Evolutionary conservation across 2,329 filamentous ascomycete genomes (phyloP).

Genomic region (Fusarium torulosum): DNA sequence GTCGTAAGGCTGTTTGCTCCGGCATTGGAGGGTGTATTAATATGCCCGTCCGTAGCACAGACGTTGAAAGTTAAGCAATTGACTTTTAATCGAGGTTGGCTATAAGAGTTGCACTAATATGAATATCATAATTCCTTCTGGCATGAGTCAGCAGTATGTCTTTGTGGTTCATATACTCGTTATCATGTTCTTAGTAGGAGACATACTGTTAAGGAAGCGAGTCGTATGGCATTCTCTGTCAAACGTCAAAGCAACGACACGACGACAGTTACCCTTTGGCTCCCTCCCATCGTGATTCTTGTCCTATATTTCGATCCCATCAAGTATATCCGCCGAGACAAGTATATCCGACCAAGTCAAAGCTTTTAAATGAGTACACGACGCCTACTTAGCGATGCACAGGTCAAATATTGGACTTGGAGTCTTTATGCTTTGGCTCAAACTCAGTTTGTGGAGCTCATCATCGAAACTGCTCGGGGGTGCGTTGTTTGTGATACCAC

Average conservation of each 20-base stretch:
- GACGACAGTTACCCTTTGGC: not conserved
- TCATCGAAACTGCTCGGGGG: not conserved
- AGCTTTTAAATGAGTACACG: constrained; percentile 6
- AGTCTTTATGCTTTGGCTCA: constrained; percentile 7
- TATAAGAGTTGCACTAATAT: not conserved
- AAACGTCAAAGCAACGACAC: not conserved
- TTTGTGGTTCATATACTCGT: not conserved
- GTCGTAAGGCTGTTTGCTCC: not conserved
- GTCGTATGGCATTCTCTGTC: not conserved
- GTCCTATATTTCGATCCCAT: not conserved
- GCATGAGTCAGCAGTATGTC: not conserved
- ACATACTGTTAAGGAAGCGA: not conserved
- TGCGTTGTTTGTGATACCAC: constrained; percentile 7
- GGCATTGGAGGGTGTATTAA: not conserved
- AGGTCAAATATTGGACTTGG: constrained; percentile 8
- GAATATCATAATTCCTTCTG: not conserved
- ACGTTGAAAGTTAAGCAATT: not conserved
- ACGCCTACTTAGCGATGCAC: constrained; percentile 16
- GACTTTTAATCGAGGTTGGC: not conserved
- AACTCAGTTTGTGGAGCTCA: not conserved
- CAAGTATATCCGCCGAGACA: not conserved
- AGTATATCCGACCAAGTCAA: not conserved
- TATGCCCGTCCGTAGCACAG: not conserved
- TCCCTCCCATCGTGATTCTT: not conserved
- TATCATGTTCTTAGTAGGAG: not conserved